These are phyloP conservation scores for Chrysoporthe puriensis DNA, from an alignment of 2,329 filamentous ascomycete species.

Conservation along the genomic window DNA sequence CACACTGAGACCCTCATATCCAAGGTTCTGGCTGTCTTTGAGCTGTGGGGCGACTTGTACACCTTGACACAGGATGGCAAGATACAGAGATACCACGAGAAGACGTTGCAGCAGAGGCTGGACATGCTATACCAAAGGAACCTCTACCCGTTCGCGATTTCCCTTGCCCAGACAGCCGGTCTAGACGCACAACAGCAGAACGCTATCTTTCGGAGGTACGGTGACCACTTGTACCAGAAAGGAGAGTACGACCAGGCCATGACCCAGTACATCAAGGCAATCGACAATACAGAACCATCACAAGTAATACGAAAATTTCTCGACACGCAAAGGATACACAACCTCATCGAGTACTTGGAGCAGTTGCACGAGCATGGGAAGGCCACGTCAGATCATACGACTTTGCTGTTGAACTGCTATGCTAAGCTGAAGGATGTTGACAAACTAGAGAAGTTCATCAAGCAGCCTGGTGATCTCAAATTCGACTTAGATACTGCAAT, in stretches of 20 bases:
- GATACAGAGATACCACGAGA: slow-evolving; percentile 86
- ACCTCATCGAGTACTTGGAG: slow-evolving; percentile 95
- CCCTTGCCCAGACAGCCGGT: slow-evolving; percentile 86
- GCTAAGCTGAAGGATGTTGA: slow-evolving; percentile 96
- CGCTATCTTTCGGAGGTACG: slow-evolving; percentile 89
- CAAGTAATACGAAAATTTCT: slow-evolving; percentile 97
- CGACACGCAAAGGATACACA: slow-evolving; percentile 96
- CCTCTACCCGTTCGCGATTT: slow-evolving; percentile 88
- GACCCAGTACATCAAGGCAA: slow-evolving; percentile 95
- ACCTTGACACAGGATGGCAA: slow-evolving; percentile 92
- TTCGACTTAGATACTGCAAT: slow-evolving; percentile 98
- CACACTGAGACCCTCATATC: slow-evolving; percentile 86
- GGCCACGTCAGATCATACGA: slow-evolving; percentile 94
- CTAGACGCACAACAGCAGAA: slow-evolving; percentile 83
- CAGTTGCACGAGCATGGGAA: slow-evolving; percentile 93
- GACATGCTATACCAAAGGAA: slow-evolving; percentile 95
- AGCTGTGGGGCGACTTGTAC: slow-evolving; percentile 90
- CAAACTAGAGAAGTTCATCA: slow-evolving; percentile 96
- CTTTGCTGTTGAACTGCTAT: slow-evolving; percentile 92
- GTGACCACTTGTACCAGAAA: slow-evolving; percentile 92
- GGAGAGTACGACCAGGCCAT: slow-evolving; percentile 98
- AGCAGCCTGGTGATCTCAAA: slow-evolving; percentile 89
- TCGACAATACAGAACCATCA: slow-evolving; percentile 93
- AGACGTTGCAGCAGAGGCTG: slow-evolving; percentile 84
- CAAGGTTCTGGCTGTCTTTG: slow-evolving; percentile 77